phyloP scores from a whole-genome alignment of 148 eudicot genomes.

The Amaranthus palmeri region DNA sequence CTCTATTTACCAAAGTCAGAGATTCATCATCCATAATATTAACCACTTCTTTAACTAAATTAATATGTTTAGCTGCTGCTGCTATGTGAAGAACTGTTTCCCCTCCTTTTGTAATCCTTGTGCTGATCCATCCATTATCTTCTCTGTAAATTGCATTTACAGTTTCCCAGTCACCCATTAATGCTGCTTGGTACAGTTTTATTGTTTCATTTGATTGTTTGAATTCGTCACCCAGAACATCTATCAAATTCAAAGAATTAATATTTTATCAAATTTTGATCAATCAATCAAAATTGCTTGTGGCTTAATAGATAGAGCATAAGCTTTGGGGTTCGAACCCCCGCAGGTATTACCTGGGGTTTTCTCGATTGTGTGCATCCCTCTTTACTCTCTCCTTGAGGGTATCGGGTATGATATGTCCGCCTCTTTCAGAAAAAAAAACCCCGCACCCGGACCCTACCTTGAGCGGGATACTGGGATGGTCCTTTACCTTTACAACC shows the following conservation, averaged over 20 bases:
- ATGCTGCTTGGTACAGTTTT: constrained; percentile 12
- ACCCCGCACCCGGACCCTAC: too few relatives aligned
- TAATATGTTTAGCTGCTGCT: constrained; percentile 19
- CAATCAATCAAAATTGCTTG: too few relatives aligned
- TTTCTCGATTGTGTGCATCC: too few relatives aligned
- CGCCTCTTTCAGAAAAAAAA: too few relatives aligned
- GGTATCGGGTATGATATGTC: too few relatives aligned
- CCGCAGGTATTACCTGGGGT: too few relatives aligned
- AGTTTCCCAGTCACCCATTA: constrained; percentile 18
- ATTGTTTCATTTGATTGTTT: not conserved
- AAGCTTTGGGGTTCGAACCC: too few relatives aligned
- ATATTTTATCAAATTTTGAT: not conserved
- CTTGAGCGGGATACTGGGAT: too few relatives aligned
- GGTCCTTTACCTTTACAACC: too few relatives aligned
- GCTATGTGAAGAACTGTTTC: constrained; percentile 31
- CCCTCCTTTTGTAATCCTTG: constrained; percentile 22
- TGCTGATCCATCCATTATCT: not conserved
- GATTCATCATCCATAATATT: not conserved
- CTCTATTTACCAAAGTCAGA: constrained; percentile 13
- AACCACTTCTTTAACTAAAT: constrained; percentile 13
- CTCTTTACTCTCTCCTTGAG: too few relatives aligned
- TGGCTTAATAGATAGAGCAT: too few relatives aligned
- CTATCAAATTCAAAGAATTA: not conserved
- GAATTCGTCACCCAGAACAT: constrained; percentile 8
- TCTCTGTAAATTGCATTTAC: not conserved